These are phyloP conservation scores for Zostera marina DNA, from an alignment of 116 monocot species.

Conservation along the genomic window DNA sequence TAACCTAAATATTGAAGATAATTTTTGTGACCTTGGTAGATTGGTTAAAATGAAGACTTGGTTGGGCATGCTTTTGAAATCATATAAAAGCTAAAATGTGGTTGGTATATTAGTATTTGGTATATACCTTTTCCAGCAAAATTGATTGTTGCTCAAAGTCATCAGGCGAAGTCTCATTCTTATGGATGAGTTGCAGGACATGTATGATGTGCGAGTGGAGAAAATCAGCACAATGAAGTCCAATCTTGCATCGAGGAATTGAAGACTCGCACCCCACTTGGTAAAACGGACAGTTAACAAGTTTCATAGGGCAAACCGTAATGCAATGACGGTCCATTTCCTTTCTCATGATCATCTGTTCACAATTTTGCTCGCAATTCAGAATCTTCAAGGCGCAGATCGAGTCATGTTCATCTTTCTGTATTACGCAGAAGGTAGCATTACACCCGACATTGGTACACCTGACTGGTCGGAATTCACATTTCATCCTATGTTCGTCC, in stretches of 20 bases:
- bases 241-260: constrained; percentile 33
- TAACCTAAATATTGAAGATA: neutral
- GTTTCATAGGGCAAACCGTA: constrained; percentile 65
- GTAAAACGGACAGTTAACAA: constrained; percentile 77
- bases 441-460: constrained; percentile 58
- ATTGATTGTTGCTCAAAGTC: constrained; percentile 35
- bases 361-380: constrained; percentile 62
- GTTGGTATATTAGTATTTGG: no score
- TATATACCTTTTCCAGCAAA: constrained; percentile 56
- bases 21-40: no score
- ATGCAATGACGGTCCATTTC: constrained; percentile 93
- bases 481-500: constrained; percentile 21
- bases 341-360: constrained; percentile 29
- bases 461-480: constrained; percentile 26
- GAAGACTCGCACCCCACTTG: constrained; percentile 55
- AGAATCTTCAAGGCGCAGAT: constrained; percentile 45
- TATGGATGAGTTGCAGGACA: constrained; percentile 39
- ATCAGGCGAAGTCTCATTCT: constrained; percentile 30
- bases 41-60: neutral
- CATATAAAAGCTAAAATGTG: neutral
- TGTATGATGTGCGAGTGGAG: constrained; percentile 39
- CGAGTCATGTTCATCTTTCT: constrained; percentile 32
- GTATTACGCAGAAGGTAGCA: constrained; percentile 26
- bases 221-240: constrained; percentile 46
- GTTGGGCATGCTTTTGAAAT: neutral